Conservation (phyloP, 2,329 filamentous ascomycete genomes). For the Aspergillus latus region DNA sequence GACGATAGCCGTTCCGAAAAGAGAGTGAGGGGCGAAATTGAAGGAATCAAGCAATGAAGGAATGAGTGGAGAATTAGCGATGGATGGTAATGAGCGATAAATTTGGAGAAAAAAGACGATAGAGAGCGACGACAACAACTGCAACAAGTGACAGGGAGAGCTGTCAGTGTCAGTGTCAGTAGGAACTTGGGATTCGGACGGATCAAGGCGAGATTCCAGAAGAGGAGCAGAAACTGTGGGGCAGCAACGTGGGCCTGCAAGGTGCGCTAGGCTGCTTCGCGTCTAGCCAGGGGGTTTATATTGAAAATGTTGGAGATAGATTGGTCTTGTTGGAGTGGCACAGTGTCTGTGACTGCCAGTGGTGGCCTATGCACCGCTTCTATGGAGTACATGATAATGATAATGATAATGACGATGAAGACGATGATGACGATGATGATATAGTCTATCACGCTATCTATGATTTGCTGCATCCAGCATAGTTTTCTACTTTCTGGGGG, state of each 20-base stretch:
- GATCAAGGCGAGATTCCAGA: constrained; percentile 7
- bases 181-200: constrained; percentile 4
- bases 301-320: background rate
- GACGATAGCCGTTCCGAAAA: constrained; percentile 2
- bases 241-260: constrained; percentile 15
- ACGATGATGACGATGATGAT: too few relatives aligned
- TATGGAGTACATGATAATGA: background rate
- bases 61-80: background rate
- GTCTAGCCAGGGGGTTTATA: constrained; percentile 20
- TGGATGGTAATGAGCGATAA: background rate
- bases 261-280: constrained; percentile 1
- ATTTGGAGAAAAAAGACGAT: background rate
- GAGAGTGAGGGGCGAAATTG: background rate
- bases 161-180: background rate
- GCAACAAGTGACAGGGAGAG: background rate
- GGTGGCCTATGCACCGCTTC: background rate
- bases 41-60: background rate
- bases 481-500: constrained; percentile 7
- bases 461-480: background rate
- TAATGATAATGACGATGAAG: too few relatives aligned
- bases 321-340: background rate
- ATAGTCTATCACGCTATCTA: too few relatives aligned
- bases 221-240: constrained; percentile 8
- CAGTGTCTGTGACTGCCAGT: background rate
- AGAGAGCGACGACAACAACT: too few relatives aligned